Percentiles rank a stretch among this genome's conserved stretches.
These are phyloP conservation scores for Aphanomyces euteiches DNA, from an alignment of 352 stramenopile species.

Conservation along the genomic window DNA sequence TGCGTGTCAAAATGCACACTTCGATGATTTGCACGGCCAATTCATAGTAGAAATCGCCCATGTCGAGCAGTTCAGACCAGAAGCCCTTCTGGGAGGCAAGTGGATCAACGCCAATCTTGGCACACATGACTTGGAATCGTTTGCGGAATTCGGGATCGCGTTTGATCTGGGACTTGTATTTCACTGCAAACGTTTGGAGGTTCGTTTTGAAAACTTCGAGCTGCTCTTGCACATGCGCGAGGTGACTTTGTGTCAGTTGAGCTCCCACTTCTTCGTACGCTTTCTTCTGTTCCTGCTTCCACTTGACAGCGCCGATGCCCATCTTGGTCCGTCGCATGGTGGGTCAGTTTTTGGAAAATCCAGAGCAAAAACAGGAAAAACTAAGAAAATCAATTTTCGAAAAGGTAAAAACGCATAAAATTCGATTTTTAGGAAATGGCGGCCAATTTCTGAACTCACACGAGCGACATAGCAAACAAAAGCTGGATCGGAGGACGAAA, in stretches of 20 bases:
- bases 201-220: slow-evolving; percentile 89
- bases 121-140: slow-evolving; percentile 95
- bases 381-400: neutral
- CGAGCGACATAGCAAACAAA: no score
- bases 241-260: slow-evolving; percentile 72
- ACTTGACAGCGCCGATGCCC: slow-evolving; percentile 80
- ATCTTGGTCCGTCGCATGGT: slow-evolving; percentile 56
- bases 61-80: slow-evolving; percentile 95
- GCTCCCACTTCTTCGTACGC: slow-evolving; percentile 82
- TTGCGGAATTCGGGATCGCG: slow-evolving; percentile 92
- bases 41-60: slow-evolving; percentile 99
- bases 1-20: slow-evolving; percentile 92
- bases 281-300: slow-evolving; percentile 85
- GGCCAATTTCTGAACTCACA: no score
- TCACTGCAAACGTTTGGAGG: slow-evolving; percentile 89
- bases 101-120: slow-evolving; percentile 95
- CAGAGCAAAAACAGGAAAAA: neutral
- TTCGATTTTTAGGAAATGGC: neutral
- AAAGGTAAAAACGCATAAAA: neutral
- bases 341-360: neutral
- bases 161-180: slow-evolving; percentile 95
- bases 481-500: no score
- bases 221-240: slow-evolving; percentile 77
- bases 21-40: slow-evolving; percentile 98
- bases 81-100: slow-evolving; percentile 97